Evolutionary conservation across 2,329 filamentous ascomycete species (phyloP), one percentile per base, ranked within the genome.

Genomic region (Xylariaceae sp.): DNA sequence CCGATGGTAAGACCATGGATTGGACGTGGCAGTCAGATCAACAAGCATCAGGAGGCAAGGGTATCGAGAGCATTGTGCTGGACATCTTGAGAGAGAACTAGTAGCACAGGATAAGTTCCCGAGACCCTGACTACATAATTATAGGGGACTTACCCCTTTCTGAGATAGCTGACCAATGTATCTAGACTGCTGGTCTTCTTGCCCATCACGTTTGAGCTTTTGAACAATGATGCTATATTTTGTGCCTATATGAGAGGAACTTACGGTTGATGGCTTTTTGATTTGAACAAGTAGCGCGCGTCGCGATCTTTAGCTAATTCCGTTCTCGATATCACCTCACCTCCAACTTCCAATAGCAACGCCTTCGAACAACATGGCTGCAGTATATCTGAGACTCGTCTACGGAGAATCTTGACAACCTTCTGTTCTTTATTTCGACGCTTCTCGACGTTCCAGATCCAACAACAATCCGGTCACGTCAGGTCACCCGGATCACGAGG

Each of bases 11-110:
- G 35, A 37, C 13, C 0, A 37, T 11, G 4, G 59, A 34, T 17
- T 68, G 66, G 67, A 63, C 55, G 2, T 70, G 68, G 68, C 39
- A 56, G 7, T 66, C 66, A 0, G 53, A 62, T 11, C 49, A 52
- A 7, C 61, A 44, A 5, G 55, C 52, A 3, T 44, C 39, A 0
- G 54, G 8, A 7, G 53, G 59, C 9, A 42, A 55, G 45, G 58
- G 23, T 23, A 55, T 62, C 9, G 63, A 67, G 55, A 54, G 55
- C 42, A 48, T 67, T 1, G 52, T 56, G 23, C 51, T 64, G 15
- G 56, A 58, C 15, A 18, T 66, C 39, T 60, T 66, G 64, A 53
- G 44, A 42, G 64, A 60, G 17, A 45, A 54, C 3, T 10, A 56
- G 10, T 61, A 62, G 56, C 23, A 23, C 3, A 5, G 6, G 18